Base-by-base conservation (phyloP, 208 protist species). In the Trichomonas tenax region DNA sequence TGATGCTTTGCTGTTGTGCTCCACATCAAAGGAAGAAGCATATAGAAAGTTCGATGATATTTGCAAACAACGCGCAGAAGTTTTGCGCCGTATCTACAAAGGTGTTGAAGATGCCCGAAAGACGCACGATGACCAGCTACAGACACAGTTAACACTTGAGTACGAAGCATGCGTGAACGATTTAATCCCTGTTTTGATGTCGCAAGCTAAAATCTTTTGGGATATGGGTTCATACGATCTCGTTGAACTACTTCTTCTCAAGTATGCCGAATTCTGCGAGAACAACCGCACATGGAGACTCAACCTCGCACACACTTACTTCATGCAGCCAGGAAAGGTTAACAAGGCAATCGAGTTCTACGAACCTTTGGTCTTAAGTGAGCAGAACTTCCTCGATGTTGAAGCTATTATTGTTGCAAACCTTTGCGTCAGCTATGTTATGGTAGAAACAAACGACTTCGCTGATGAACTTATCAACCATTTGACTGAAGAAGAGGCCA, bases 161-260 rank as follows among this genome's bases (percentile, higher is more conserved):
- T 63, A 23, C 21, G 51, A 63, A 63, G 97, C 98, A 36, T 98
- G 98, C 6, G 96, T 99, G 23, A 98, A 99, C 96, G 97, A 98
- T 93, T 99, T 99, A 97, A 99, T 99, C 63, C 98, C 98, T 0
- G 98, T 99, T 14, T 98, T 99, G 4, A 98, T 98, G 97, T 63
- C 97, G 17, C 96, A 98, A 96, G 98, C 98, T n/a, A 99, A 99
- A 97, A 99, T 99, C 58, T 99, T 99, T 97, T 99, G 99, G 99
- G 98, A 99, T 96, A 98, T 99, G 96, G 98, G 99, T 96, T 99
- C 99, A 97, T 99, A 99, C 96, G 97, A 98, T 21, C 98, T 98
- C 96, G 98, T 99, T n/a, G 98, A 99, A 97, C 98, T 98, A 96
- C 48, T 97, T 15, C 99, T 99, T 96, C 97, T 98, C 45, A 98